Conservation (phyloP, 257 asterid genomes). For the Capsicum chinense region DNA sequence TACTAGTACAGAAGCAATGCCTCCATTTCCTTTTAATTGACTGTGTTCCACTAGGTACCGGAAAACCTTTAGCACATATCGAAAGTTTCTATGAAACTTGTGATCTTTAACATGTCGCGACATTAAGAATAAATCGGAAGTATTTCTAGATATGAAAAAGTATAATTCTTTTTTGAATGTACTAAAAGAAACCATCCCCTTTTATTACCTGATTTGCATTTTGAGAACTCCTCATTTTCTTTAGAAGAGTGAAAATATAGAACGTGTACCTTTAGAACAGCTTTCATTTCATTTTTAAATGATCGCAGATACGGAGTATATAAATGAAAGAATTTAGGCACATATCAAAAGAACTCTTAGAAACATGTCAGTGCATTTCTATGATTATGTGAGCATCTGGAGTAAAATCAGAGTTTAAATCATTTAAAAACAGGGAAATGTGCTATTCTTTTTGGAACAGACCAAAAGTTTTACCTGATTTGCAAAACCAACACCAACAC, state of each 20-base stretch:
- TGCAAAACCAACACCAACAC: constrained; percentile 82
- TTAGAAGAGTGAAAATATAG: neutral
- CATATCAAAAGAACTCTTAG: neutral
- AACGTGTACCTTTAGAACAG: neutral
- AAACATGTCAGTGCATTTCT: neutral
- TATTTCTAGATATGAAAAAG: neutral
- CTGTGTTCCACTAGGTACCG: neutral
- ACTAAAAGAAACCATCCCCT: neutral
- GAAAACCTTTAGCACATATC: neutral
- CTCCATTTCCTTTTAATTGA: neutral
- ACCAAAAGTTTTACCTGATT: constrained; percentile 55
- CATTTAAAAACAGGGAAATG: neutral
- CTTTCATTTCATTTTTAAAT: neutral
- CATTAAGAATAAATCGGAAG: neutral
- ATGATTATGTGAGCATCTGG: neutral
- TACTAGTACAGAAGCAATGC: neutral
- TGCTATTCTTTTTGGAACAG: neutral
- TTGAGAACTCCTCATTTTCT: neutral
- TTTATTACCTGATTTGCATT: neutral
- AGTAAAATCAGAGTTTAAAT: neutral
- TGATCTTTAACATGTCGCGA: neutral
- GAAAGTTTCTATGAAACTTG: neutral
- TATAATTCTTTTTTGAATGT: neutral
- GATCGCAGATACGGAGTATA: no score
- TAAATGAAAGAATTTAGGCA: neutral